Evolutionary conservation across 1,139 yeast species (phyloP).

Genomic region (Diutina neorugosa): DNA sequence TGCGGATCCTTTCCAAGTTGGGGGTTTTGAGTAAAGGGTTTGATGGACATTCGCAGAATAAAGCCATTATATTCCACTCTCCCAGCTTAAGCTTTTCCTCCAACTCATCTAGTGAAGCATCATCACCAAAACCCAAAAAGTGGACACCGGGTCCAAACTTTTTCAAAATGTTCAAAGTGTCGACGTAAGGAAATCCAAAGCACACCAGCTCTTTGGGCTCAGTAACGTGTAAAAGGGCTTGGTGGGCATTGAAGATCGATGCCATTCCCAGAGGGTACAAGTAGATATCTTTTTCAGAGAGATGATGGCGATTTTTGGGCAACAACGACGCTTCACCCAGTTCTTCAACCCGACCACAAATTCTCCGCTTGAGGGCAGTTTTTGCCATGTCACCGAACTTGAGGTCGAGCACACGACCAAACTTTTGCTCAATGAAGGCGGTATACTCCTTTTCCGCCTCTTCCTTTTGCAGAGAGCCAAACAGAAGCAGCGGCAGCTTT

Average conservation of each 20-base stretch:
- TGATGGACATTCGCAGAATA: conserved; percentile 90
- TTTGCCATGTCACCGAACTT: conserved; percentile 70
- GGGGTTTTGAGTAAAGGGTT: conserved; percentile 85
- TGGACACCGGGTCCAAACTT: conserved; percentile 86
- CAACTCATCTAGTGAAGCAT: conserved; percentile 51
- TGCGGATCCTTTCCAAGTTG: conserved; percentile 48
- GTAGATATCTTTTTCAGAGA: conserved; percentile 57
- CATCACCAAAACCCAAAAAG: conserved; percentile 79
- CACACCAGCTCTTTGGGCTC: conserved; percentile 61
- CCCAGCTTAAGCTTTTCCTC: conserved; percentile 53
- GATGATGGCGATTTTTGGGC: conserved; percentile 17
- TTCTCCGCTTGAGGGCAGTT: conserved; percentile 57
- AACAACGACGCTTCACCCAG: conserved; percentile 15
- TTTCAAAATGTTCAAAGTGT: conserved; percentile 70
- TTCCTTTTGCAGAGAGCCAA: conserved; percentile 15
- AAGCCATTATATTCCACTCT: conserved; percentile 47
- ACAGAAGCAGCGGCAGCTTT: conserved; percentile 17
- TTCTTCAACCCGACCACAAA: conserved; percentile 54
- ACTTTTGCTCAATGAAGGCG: conserved; percentile 75
- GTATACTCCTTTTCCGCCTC: conserved; percentile 42
- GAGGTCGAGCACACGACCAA: conserved; percentile 78
- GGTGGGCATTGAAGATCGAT: conserved; percentile 74
- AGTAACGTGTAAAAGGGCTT: conserved; percentile 35
- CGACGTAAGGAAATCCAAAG: conserved; percentile 93
- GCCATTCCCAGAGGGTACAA: conserved; percentile 92